Conservation (phyloP, 2,329 filamentous ascomycete species). For the Aureobasidium sp. region DNA sequence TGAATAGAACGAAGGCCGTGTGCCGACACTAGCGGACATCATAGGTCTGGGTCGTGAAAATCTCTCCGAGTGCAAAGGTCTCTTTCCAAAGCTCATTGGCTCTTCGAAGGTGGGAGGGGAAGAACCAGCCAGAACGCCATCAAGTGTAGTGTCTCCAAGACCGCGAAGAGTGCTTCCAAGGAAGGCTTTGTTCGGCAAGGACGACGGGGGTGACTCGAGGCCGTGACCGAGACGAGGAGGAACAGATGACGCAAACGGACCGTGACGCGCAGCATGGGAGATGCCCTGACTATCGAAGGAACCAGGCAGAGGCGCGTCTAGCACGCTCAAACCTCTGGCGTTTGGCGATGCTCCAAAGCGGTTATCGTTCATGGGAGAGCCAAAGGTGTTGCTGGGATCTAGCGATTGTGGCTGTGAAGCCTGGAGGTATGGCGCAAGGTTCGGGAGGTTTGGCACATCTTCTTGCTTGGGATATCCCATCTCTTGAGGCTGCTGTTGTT, state of each 20-base stretch:
- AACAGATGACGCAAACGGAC: constrained; percentile 84
- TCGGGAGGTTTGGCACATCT: constrained; percentile 1
- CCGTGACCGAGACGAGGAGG: constrained; percentile 90
- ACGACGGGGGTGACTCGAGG: constrained; percentile 71
- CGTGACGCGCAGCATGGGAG: constrained; percentile 82
- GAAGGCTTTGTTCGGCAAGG: constrained; percentile 42
- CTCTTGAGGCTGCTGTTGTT: constrained; percentile 10
- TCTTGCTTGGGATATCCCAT: background rate
- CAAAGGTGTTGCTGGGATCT: constrained; percentile 46
- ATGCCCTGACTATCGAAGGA: constrained; percentile 96
- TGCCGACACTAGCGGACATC: constrained; percentile 52
- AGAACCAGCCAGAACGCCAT: constrained; percentile 35
- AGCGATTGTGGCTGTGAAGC: constrained; percentile 1
- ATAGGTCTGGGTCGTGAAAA: constrained; percentile 46
- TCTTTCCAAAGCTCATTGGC: constrained; percentile 57
- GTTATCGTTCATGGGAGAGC: constrained; percentile 72
- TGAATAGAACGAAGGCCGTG: constrained; percentile 23
- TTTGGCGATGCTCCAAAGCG: constrained; percentile 70
- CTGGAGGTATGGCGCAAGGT: constrained; percentile 3
- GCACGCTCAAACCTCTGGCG: constrained; percentile 63
- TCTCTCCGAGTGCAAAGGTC: constrained; percentile 58
- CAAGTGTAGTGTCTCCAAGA: constrained; percentile 44
- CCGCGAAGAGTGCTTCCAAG: constrained; percentile 41
- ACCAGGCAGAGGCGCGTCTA: constrained; percentile 88
- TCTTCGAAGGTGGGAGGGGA: constrained; percentile 58